These are phyloP conservation scores for Paracamarosporium sp. DNA, from an alignment of 2,329 filamentous ascomycete species.

Conservation along the genomic window DNA sequence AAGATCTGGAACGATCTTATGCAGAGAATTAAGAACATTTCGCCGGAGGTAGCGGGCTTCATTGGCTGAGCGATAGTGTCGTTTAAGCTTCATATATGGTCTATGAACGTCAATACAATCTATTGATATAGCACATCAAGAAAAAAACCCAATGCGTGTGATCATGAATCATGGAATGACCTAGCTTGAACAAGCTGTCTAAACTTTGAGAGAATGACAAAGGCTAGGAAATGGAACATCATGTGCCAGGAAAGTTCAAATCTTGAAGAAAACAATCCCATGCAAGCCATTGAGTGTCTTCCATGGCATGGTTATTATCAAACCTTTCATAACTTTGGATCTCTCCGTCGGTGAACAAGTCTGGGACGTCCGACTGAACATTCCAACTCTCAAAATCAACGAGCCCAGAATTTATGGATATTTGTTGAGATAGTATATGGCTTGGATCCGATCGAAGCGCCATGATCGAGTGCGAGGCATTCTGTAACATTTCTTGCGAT, in stretches of 20 bases:
- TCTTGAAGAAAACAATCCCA: slow-evolving; percentile 13
- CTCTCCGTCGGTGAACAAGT: neutral
- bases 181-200: no score
- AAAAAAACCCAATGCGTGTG: no score
- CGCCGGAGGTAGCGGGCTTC: slow-evolving; percentile 1
- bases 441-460: neutral
- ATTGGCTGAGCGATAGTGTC: neutral
- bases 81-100: no score
- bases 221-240: neutral
- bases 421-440: neutral
- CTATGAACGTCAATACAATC: no score
- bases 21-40: slow-evolving; percentile 1
- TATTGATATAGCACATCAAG: no score
- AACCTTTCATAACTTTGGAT: neutral
- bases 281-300: neutral
- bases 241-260: neutral
- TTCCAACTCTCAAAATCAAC: neutral
- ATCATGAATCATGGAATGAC: no score
- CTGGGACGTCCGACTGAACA: neutral
- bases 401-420: neutral
- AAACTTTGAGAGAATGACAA: no score
- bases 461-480: neutral
- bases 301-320: neutral
- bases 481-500: neutral
- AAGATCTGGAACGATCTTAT: slow-evolving; percentile 16